Evolutionary conservation across 2,329 filamentous ascomycete genomes (phyloP).

Genomic region (Calcarisporium arbuscula): DNA sequence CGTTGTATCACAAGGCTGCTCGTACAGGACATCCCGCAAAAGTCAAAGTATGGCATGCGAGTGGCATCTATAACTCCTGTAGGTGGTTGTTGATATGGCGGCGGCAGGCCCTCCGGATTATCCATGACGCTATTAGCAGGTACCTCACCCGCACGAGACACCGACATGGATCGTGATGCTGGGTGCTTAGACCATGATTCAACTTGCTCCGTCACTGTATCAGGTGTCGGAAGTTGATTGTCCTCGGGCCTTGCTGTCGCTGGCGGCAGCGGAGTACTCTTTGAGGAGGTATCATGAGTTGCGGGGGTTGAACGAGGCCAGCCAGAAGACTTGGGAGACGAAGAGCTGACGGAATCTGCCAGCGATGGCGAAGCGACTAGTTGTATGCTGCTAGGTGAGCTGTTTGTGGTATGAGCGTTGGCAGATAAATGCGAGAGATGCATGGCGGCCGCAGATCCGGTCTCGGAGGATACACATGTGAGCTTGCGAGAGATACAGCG

Average conservation of each 20-base stretch:
- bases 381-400: too few relatives aligned
- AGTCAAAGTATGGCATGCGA: slow-evolving; percentile 41
- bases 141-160: too few relatives aligned
- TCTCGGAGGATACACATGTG: slow-evolving; percentile 33
- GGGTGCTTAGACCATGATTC: slow-evolving; percentile 8
- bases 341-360: too few relatives aligned
- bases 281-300: slow-evolving; percentile 14
- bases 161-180: too few relatives aligned
- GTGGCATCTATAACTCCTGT: slow-evolving; percentile 20
- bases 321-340: too few relatives aligned
- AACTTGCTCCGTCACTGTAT: slow-evolving; percentile 24
- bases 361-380: too few relatives aligned
- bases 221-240: slow-evolving; percentile 27
- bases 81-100: slow-evolving; percentile 5
- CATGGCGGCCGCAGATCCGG: slow-evolving; percentile 34
- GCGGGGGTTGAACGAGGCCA: too few relatives aligned
- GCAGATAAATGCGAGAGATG: slow-evolving; percentile 37
- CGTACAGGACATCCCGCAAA: slow-evolving; percentile 45
- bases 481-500: slow-evolving; percentile 42
- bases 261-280: slow-evolving; percentile 19
- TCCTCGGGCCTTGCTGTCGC: slow-evolving; percentile 23
- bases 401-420: slow-evolving; percentile 22
- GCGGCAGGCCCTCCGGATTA: slow-evolving; percentile 5
- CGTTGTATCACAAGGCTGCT: slow-evolving; percentile 32
- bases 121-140: too few relatives aligned